Base-by-base conservation (phyloP, 345 rosid genomes). In the Ceriops decandra region DNA sequence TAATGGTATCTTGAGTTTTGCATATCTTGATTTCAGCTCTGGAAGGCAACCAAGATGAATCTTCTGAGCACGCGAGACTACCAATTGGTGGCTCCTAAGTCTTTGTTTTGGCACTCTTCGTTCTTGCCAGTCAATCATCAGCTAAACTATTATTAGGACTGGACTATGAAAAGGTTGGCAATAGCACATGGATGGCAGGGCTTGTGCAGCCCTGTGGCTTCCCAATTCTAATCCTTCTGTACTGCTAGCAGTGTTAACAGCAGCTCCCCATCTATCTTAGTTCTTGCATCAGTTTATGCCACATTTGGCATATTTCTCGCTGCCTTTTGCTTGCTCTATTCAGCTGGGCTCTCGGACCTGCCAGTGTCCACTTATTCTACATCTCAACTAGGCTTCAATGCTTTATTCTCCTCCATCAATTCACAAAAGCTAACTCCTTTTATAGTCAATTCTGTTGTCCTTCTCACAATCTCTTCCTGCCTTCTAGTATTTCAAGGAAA, bases 361-460 rank as follows among this genome's bases (percentile, higher is more conserved):
- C 81, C 96, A 5, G 77, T 84, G 36, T 52, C 84, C 3, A 77
- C 77, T 26, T 79, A 80, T 68, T 64, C 80, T 52, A 74, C 28
- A 74, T 86, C 51, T 76, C 96, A 89, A 49, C 53, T 87, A 67
- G 76, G 74, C 1, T 78, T 78, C 61, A 86, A 78, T 42, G 77
- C 82, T 7, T 26, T 86, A 0, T 82, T 83, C 28, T 81, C 84
- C 28, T 53, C 82, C 70, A 66, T 84, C 75, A 84, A 84, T 69
- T 33, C 66, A n/a, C 73, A 62, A 11, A 75, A 75, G 27, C 31
- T 75, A 8, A 75, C 70, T 11, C 67, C 79, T 27, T 69, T 49
- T 31, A 62, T 64, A 1, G 13, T 66, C 49, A 65, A 62, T 11
- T 61, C 60, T 6, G 54, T 80, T 28, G 13, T 71, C 24, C 60